A percentile compares a stretch with the other conserved stretches of the same genome.
phyloP scores from a whole-genome alignment of 176 grass and related monocot genomes.

The Eleusine coracana region DNA sequence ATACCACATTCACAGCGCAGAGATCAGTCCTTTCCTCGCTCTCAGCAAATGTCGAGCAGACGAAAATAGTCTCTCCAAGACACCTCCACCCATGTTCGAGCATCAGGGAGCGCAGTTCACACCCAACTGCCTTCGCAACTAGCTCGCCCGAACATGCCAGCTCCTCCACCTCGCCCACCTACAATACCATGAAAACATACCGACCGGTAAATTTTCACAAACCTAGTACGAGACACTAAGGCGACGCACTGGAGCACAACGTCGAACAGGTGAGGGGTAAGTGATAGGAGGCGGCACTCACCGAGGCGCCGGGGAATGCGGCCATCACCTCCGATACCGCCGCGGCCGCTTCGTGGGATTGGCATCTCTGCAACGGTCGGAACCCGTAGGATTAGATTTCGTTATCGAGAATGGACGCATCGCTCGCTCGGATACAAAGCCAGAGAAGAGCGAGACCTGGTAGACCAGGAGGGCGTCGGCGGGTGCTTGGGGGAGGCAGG shows the following conservation, averaged over 20 bases:
- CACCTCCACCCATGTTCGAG: constrained; percentile 76
- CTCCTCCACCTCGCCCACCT: constrained; percentile 74
- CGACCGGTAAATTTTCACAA: background rate
- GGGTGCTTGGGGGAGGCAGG: constrained; percentile 58
- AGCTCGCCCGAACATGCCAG: constrained; percentile 55
- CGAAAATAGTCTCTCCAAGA: constrained; percentile 59
- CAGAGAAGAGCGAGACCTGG: constrained; percentile 42
- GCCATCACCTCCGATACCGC: constrained; percentile 46
- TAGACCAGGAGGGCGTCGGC: constrained; percentile 62
- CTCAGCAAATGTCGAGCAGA: constrained; percentile 49
- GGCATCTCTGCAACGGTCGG: constrained; percentile 55
- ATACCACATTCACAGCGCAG: constrained; percentile 69
- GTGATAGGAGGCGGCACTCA: constrained; percentile 7
- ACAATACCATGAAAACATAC: background rate
- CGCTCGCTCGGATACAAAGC: background rate
- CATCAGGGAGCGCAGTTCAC: constrained; percentile 64
- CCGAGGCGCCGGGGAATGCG: constrained; percentile 33
- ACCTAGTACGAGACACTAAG: background rate
- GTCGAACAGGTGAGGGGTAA: constrained; percentile 32
- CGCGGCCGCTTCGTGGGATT: constrained; percentile 38
- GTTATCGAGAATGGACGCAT: background rate
- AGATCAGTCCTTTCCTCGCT: constrained; percentile 57
- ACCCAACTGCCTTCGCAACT: constrained; percentile 62
- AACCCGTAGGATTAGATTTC: background rate
- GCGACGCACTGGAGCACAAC: background rate